Evolutionary conservation across 305 asterid species (phyloP).

Genomic region (Solanum aculeatissimum): DNA sequence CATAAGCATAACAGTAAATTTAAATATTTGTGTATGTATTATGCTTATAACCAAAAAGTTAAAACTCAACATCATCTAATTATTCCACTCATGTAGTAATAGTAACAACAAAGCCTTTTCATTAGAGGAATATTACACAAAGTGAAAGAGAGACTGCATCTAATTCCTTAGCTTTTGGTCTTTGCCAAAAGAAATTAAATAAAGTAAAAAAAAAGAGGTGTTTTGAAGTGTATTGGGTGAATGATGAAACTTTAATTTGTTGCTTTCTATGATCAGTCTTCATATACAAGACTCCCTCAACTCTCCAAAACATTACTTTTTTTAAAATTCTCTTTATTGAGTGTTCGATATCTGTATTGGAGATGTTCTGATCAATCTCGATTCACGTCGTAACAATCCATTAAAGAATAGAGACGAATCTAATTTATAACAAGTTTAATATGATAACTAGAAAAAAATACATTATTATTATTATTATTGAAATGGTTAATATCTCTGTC

Average conservation of each 20-base stretch:
- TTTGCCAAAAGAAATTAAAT: not conserved
- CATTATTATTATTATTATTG: too few relatives aligned
- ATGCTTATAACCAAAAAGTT: not conserved
- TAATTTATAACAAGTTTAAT: not conserved
- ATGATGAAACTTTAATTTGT: conserved; percentile 43
- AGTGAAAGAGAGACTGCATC: conserved; percentile 28
- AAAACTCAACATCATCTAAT: not conserved
- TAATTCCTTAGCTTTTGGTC: conserved; percentile 33
- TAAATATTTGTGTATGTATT: too few relatives aligned
- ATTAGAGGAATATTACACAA: conserved; percentile 13
- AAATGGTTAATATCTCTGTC: not conserved
- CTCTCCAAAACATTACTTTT: conserved; percentile 60
- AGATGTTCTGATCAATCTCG: not conserved
- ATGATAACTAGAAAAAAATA: not conserved
- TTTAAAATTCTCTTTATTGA: conserved; percentile 51
- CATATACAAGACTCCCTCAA: conserved; percentile 42
- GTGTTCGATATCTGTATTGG: not conserved
- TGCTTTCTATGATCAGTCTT: conserved; percentile 61
- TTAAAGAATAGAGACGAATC: too few relatives aligned
- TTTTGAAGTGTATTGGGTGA: conserved; percentile 11
- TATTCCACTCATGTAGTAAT: not conserved
- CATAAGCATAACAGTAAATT: too few relatives aligned
- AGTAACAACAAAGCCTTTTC: not conserved
- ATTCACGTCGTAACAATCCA: not conserved
- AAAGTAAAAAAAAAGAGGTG: not conserved